A percentile compares a stretch with the other conserved stretches of the same genome.
Evolutionary conservation across 1,284 basidiomycete genomes (phyloP).

Genomic region (Porphyrellus sp.): DNA sequence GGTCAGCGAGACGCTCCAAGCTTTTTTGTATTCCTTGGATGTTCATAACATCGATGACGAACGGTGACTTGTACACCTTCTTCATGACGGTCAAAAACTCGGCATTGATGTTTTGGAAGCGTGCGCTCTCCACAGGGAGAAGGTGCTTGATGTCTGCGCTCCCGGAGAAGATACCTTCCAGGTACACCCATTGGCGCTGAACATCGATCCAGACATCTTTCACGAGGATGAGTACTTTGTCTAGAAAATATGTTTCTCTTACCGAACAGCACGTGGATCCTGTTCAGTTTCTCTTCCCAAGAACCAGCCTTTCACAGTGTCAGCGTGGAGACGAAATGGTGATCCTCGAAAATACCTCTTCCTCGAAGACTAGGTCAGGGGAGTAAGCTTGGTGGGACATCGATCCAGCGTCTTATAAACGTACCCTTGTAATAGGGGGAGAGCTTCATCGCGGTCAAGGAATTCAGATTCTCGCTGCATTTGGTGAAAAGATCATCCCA

Average conservation of each 20-base stretch:
- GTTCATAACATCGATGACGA: constrained; percentile 95
- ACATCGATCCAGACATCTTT: constrained; percentile 98
- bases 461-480: constrained; percentile 95
- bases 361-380: constrained; percentile 73
- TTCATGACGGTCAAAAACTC: constrained; percentile 99
- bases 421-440: constrained; percentile 95
- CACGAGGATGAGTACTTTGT: constrained; percentile 11
- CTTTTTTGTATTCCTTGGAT: constrained; percentile 96
- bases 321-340: constrained; percentile 10
- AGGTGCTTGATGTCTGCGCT: constrained; percentile 98
- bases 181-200: constrained; percentile 99
- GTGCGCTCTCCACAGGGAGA: constrained; percentile 92
- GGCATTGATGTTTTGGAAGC: constrained; percentile 98
- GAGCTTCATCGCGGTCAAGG: constrained; percentile 93
- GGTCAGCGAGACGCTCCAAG: constrained; percentile 92
- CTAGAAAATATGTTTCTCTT: constrained; percentile 19
- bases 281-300: constrained; percentile 94
- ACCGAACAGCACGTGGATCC: constrained; percentile 95
- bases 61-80: constrained; percentile 98
- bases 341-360: constrained; percentile 55
- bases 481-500: constrained; percentile 99
- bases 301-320: constrained; percentile 60
- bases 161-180: constrained; percentile 99
- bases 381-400: constrained; percentile 9
- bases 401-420: constrained; percentile 8